Conservation (phyloP, 106 monocot genomes). For the Hemerocallis citrina region DNA sequence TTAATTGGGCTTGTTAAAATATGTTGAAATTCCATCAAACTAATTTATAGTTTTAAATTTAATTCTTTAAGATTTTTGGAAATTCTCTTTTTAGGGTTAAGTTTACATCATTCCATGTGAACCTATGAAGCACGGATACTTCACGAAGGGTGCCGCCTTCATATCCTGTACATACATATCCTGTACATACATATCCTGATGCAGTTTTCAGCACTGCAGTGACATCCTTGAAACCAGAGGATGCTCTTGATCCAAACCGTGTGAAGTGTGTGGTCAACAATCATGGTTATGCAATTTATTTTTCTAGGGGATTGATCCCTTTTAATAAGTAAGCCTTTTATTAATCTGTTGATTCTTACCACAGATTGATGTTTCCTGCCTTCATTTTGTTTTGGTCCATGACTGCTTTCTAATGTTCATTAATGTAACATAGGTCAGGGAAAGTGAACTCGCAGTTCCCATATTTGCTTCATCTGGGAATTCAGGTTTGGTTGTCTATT, state of each 20-base stretch:
- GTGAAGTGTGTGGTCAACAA: constrained; percentile 92
- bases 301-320: constrained; percentile 93
- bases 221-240: constrained; percentile 87
- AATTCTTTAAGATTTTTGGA: no score
- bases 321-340: constrained; percentile 66
- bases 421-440: constrained; percentile 56
- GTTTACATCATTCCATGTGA: no score
- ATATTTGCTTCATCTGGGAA: constrained; percentile 89
- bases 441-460: constrained; percentile 71
- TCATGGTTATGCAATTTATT: constrained; percentile 89
- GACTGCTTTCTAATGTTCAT: background rate
- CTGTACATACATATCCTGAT: no score
- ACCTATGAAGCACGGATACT: no score
- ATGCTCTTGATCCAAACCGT: constrained; percentile 69
- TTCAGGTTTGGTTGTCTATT: constrained; percentile 52
- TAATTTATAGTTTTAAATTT: no score
- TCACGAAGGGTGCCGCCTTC: no score
- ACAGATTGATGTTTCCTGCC: no score
- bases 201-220: constrained; percentile 98
- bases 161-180: no score
- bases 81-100: no score
- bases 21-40: no score
- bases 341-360: no score
- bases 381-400: background rate
- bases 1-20: no score